Percentiles rank a stretch among this genome's conserved stretches.
phyloP scores from a whole-genome alignment of 2,329 filamentous ascomycete genomes.

The Nothomitra cinnamomea region DNA sequence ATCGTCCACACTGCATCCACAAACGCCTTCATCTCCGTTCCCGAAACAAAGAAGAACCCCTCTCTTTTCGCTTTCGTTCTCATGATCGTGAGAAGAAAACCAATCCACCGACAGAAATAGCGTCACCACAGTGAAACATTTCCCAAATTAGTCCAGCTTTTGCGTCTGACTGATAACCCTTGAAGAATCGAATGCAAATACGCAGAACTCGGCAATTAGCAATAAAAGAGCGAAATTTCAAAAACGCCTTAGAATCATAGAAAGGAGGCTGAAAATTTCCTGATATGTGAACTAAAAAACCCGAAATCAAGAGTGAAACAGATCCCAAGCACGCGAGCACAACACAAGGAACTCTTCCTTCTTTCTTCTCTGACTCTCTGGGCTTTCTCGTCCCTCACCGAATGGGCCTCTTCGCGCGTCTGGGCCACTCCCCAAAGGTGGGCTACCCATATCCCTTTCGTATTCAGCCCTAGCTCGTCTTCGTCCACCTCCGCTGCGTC shows the following conservation, averaged over 20 bases:
- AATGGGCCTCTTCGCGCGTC: slow-evolving; percentile 49
- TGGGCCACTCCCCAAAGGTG: slow-evolving; percentile 63
- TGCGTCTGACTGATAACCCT: neutral
- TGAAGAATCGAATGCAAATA: neutral
- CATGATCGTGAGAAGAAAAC: slow-evolving; percentile 1
- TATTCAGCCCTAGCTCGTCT: slow-evolving; percentile 78
- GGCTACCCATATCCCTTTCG: slow-evolving; percentile 70
- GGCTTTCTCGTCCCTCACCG: slow-evolving; percentile 65
- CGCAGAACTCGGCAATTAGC: neutral
- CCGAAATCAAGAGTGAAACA: slow-evolving; percentile 67
- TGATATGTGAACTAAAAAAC: neutral
- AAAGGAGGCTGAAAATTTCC: slow-evolving; percentile 1
- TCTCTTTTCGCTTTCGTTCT: neutral
- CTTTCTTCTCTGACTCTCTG: slow-evolving; percentile 69
- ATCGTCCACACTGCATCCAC: neutral
- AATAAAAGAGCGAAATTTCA: neutral
- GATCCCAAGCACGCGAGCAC: slow-evolving; percentile 83
- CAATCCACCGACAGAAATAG: neutral
- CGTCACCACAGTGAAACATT: neutral
- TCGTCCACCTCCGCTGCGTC: slow-evolving; percentile 44
- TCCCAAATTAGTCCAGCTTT: slow-evolving; percentile 3
- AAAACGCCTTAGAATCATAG: neutral
- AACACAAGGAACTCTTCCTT: slow-evolving; percentile 81
- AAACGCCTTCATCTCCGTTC: neutral
- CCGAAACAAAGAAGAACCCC: neutral